phyloP scores from a whole-genome alignment of 768 basidiomycete species.

The Termitomyces sp. region DNA sequence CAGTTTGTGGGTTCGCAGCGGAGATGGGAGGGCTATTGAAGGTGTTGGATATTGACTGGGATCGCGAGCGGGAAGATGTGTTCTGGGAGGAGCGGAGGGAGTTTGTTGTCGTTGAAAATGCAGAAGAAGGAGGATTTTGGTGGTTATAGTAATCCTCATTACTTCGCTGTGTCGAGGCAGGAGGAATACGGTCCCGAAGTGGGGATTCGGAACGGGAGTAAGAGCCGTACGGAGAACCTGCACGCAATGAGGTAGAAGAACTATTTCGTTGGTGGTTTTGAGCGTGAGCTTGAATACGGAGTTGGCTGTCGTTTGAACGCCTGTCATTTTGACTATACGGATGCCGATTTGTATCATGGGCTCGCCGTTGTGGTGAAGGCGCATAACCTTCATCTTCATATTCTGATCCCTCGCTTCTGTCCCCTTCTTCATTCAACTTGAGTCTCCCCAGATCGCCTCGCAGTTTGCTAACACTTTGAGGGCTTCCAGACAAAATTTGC shows the following conservation, averaged over 20 bases:
- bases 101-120: slow-evolving; percentile 42
- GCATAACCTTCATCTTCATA: slow-evolving; percentile 60
- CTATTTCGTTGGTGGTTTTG: slow-evolving; percentile 52
- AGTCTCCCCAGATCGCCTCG: slow-evolving; percentile 51
- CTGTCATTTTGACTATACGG: slow-evolving; percentile 36
- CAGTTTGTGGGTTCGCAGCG: slow-evolving; percentile 71
- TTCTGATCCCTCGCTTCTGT: slow-evolving; percentile 60
- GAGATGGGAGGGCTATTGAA: slow-evolving; percentile 73
- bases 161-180: slow-evolving; percentile 21
- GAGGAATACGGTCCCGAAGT: slow-evolving; percentile 28
- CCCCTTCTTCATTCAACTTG: slow-evolving; percentile 40
- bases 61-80: slow-evolving; percentile 53
- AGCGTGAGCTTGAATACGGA: slow-evolving; percentile 37
- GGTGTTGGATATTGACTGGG: slow-evolving; percentile 54
- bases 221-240: slow-evolving; percentile 31
- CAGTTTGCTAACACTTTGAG: slow-evolving; percentile 32
- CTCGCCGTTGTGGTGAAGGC: slow-evolving; percentile 36
- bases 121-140: slow-evolving; percentile 16
- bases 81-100: slow-evolving; percentile 53
- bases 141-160: slow-evolving; percentile 23
- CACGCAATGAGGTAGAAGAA: slow-evolving; percentile 45
- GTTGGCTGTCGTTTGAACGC: slow-evolving; percentile 35
- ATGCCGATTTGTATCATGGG: slow-evolving; percentile 33
- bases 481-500: neutral
- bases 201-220: slow-evolving; percentile 43